Conservation (phyloP, 1,284 basidiomycete species). For the Ustilago esculenta region DNA sequence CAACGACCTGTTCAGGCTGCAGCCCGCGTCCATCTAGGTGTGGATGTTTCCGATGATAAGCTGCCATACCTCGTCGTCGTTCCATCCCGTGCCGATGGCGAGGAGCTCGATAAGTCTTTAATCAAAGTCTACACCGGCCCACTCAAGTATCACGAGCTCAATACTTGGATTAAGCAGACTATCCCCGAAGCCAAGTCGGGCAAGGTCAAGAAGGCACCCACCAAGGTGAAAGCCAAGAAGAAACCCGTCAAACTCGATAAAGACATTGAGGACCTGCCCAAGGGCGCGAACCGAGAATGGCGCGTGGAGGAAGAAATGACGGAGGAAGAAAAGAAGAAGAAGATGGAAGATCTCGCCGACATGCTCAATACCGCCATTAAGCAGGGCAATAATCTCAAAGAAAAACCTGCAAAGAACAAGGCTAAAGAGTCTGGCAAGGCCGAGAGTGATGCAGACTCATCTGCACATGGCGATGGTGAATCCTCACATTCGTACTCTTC, state of each 20-base stretch:
- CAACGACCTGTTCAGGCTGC: slow-evolving; percentile 47
- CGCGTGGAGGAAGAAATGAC: slow-evolving; percentile 44
- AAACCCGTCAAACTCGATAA: slow-evolving; percentile 33
- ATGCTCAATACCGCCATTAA: slow-evolving; percentile 46
- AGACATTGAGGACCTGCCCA: slow-evolving; percentile 23
- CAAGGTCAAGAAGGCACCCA: slow-evolving; percentile 30
- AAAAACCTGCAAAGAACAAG: slow-evolving; percentile 6
- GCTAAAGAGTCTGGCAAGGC: background rate
- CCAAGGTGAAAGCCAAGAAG: slow-evolving; percentile 30
- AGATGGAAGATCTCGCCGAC: slow-evolving; percentile 43
- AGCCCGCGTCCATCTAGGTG: slow-evolving; percentile 50
- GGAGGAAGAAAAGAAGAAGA: slow-evolving; percentile 28
- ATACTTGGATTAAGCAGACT: slow-evolving; percentile 57
- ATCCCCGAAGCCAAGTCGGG: slow-evolving; percentile 43
- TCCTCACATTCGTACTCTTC: slow-evolving; percentile 26
- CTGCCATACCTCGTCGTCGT: slow-evolving; percentile 58
- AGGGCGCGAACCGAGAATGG: slow-evolving; percentile 38
- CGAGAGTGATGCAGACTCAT: slow-evolving; percentile 12
- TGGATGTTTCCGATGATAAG: slow-evolving; percentile 46
- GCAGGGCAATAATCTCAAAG: slow-evolving; percentile 19
- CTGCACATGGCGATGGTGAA: slow-evolving; percentile 1
- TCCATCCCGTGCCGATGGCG: slow-evolving; percentile 19
- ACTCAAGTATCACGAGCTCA: slow-evolving; percentile 58
- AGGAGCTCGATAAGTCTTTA: slow-evolving; percentile 30
- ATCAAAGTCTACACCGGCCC: slow-evolving; percentile 56